Conservation (phyloP, 352 stramenopile species). For the Phytopythium delawarense region DNA sequence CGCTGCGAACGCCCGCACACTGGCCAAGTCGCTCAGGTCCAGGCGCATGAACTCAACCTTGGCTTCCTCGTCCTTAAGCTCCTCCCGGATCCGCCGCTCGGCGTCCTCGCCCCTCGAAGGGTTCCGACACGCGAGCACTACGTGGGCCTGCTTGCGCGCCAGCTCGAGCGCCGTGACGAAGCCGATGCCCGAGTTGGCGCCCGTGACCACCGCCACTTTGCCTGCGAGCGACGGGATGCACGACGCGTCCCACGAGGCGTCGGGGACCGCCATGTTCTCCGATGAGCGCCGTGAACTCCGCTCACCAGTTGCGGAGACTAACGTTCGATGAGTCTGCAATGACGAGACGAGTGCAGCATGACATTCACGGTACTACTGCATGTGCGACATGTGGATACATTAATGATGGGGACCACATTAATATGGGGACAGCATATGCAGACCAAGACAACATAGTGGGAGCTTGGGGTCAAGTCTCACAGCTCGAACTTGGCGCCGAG, state of each 20-base stretch:
- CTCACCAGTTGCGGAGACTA: not conserved
- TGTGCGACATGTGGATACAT: conserved; percentile 6
- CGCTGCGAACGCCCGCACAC: conserved; percentile 26
- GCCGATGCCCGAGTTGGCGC: conserved; percentile 85
- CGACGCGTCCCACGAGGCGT: conserved; percentile 12
- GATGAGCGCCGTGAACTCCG: no score
- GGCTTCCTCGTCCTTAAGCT: conserved; percentile 8
- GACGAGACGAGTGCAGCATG: not conserved
- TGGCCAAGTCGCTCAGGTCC: conserved; percentile 38
- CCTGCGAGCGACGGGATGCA: conserved; percentile 28
- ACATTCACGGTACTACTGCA: not conserved
- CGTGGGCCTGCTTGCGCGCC: conserved; percentile 47
- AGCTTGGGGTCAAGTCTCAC: not conserved
- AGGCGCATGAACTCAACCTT: conserved; percentile 36
- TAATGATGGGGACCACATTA: not conserved
- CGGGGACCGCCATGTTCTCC: not conserved
- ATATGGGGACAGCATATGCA: not conserved
- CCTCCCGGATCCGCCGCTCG: conserved; percentile 19
- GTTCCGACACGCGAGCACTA: conserved; percentile 85
- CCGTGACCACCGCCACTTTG: conserved; percentile 81
- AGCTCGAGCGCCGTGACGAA: conserved; percentile 62
- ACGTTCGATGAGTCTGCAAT: not conserved
- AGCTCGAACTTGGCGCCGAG: conserved; percentile 26
- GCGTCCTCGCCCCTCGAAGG: conserved; percentile 20
- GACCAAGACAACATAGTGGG: not conserved